Percentiles rank a stretch among this genome's conserved stretches.
Conservation (phyloP, 306 rosid species). For the Astragalus glycyphyllos region DNA sequence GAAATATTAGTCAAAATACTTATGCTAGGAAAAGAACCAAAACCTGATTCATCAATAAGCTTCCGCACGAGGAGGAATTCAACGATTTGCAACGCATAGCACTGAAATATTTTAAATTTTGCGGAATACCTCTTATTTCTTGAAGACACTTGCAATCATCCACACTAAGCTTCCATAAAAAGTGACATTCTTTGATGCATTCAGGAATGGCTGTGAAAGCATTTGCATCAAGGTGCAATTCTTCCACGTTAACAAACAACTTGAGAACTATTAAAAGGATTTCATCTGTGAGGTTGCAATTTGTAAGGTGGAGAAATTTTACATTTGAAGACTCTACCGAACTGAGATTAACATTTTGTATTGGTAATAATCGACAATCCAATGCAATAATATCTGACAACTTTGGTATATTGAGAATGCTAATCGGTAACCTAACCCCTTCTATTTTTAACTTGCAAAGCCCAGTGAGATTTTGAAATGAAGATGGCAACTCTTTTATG, state of each 20-base stretch:
- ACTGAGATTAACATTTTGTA: not conserved
- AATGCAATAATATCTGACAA: no score
- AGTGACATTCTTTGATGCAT: not conserved
- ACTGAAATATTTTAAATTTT: no score
- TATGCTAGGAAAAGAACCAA: not conserved
- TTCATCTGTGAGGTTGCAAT: not conserved
- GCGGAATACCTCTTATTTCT: no score
- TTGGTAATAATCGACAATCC: not conserved
- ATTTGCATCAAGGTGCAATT: not conserved
- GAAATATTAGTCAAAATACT: not conserved
- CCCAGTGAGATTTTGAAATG: no score
- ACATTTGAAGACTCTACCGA: not conserved
- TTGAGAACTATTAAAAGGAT: not conserved
- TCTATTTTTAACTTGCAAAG: not conserved
- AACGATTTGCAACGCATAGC: not conserved
- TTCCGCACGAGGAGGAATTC: conserved; percentile 2
- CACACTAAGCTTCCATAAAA: not conserved
- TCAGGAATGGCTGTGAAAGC: not conserved
- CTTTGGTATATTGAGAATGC: not conserved
- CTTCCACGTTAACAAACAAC: not conserved
- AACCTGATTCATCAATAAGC: conserved; percentile 22
- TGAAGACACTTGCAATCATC: not conserved
- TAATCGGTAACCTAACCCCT: not conserved
- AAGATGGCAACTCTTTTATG: no score
- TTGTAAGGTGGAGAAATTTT: accelerated